These are phyloP conservation scores for Trypanosoma scelopori DNA, from an alignment of 208 protist species.

Conservation along the genomic window DNA sequence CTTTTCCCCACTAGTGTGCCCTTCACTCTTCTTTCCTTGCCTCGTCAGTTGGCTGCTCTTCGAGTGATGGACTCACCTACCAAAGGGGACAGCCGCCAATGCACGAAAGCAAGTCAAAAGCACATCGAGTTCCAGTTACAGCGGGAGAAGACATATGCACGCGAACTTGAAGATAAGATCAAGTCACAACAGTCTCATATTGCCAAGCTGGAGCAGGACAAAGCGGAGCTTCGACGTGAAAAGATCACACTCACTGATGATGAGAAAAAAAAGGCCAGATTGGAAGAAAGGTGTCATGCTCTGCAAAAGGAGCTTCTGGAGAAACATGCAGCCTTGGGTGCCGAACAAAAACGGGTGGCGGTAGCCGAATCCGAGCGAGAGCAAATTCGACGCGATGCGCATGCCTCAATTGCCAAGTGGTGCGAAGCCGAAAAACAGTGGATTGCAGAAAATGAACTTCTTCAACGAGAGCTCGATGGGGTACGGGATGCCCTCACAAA, in stretches of 20 bases:
- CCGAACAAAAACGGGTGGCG: constrained; percentile 35
- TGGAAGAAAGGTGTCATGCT: constrained; percentile 65
- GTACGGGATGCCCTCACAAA: constrained; percentile 13
- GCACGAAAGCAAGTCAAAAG: constrained; percentile 60
- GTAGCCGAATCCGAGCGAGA: constrained; percentile 57
- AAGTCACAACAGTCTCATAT: constrained; percentile 68
- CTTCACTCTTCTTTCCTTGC: constrained; percentile 3
- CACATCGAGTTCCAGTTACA: constrained; percentile 82
- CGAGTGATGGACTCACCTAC: constrained; percentile 29
- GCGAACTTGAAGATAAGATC: constrained; percentile 68
- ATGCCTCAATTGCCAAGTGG: constrained; percentile 72
- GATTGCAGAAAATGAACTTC: constrained; percentile 51
- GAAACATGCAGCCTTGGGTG: constrained; percentile 49
- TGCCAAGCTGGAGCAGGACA: constrained; percentile 77
- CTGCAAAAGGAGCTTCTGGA: constrained; percentile 65
- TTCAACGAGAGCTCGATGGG: constrained; percentile 46
- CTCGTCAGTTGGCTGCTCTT: not conserved
- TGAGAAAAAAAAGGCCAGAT: constrained; percentile 52
- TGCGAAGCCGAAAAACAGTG: constrained; percentile 74
- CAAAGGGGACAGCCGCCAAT: constrained; percentile 23
- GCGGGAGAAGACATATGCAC: constrained; percentile 59
- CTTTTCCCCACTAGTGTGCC: not conserved
- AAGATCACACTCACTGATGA: constrained; percentile 64
- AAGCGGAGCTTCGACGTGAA: constrained; percentile 76
- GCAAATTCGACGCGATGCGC: constrained; percentile 63